These are phyloP conservation scores for Pseudogymnoascus pannorum DNA, from an alignment of 2,329 filamentous ascomycete species.

Conservation along the genomic window DNA sequence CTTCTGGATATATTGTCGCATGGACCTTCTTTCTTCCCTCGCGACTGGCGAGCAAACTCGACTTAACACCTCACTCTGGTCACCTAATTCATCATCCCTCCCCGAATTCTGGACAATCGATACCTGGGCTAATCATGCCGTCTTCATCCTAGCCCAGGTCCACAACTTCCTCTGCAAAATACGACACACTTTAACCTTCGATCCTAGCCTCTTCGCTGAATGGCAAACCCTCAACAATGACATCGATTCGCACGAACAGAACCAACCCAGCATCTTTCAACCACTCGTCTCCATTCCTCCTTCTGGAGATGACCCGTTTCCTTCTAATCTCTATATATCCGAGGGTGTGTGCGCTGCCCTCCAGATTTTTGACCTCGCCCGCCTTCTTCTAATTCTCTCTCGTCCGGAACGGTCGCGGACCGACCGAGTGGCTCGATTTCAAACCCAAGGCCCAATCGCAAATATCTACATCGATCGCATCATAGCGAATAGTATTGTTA, in stretches of 20 bases:
- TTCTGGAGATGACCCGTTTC: background rate
- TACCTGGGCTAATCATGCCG: constrained; percentile 2
- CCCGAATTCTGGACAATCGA: constrained; percentile 9
- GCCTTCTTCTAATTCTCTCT: constrained; percentile 14
- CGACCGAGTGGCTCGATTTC: too few relatives aligned
- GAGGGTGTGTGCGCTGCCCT: constrained; percentile 12
- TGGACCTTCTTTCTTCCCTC: constrained; percentile 11
- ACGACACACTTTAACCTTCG: too few relatives aligned
- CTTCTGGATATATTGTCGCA: constrained; percentile 36
- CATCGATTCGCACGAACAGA: background rate
- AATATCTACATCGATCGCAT: too few relatives aligned
- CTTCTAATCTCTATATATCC: background rate
- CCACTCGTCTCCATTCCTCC: too few relatives aligned
- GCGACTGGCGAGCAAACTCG: constrained; percentile 2
- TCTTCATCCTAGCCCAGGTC: background rate
- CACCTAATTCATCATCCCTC: too few relatives aligned
- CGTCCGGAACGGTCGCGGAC: background rate
- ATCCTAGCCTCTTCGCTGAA: too few relatives aligned
- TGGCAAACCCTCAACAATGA: too few relatives aligned
- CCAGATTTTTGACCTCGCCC: constrained; percentile 15
- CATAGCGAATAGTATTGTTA: background rate
- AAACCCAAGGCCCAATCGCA: too few relatives aligned
- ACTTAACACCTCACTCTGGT: constrained; percentile 8
- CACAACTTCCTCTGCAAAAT: constrained; percentile 3
- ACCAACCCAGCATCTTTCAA: too few relatives aligned